Evolutionary conservation across 169 alveolate genomes (phyloP).

Genomic region (Theileria sp.): DNA sequence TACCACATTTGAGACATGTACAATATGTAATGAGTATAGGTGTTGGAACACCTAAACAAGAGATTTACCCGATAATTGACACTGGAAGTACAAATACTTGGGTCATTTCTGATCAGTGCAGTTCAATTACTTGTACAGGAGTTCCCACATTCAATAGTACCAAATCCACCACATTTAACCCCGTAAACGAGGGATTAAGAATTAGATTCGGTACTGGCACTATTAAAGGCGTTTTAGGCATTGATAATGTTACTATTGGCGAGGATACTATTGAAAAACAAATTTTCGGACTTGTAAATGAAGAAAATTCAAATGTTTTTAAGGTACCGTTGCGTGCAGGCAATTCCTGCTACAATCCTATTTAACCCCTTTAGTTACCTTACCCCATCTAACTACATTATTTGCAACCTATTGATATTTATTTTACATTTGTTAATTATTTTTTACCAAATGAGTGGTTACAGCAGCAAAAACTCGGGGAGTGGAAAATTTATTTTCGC

Average conservation of each 20-base stretch:
- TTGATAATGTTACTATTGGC: slow-evolving; percentile 42
- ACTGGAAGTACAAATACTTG: slow-evolving; percentile 81
- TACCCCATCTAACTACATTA: neutral
- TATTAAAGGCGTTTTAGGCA: slow-evolving; percentile 63
- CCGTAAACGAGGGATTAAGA: neutral
- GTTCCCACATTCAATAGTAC: slow-evolving; percentile 59
- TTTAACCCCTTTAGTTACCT: no score
- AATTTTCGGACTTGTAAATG: slow-evolving; percentile 45
- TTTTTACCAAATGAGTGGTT: no score
- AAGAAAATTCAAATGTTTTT: slow-evolving; percentile 50
- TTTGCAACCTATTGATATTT: slow-evolving; percentile 26
- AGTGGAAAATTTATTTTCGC: no score
- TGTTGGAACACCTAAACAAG: slow-evolving; percentile 81
- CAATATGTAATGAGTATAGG: slow-evolving; percentile 70
- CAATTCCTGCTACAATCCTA: no score
- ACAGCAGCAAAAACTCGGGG: no score
- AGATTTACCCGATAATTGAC: slow-evolving; percentile 77
- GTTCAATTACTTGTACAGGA: slow-evolving; percentile 55
- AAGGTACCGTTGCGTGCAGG: slow-evolving; percentile 42
- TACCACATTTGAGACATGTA: slow-evolving; percentile 44
- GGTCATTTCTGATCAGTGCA: slow-evolving; percentile 41
- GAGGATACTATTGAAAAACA: slow-evolving; percentile 48
- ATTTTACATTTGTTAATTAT: slow-evolving; percentile 23
- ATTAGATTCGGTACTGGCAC: slow-evolving; percentile 72
- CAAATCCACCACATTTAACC: slow-evolving; percentile 47